Conservation (phyloP, 148 eudicot species). For the Bassia scoparia region DNA sequence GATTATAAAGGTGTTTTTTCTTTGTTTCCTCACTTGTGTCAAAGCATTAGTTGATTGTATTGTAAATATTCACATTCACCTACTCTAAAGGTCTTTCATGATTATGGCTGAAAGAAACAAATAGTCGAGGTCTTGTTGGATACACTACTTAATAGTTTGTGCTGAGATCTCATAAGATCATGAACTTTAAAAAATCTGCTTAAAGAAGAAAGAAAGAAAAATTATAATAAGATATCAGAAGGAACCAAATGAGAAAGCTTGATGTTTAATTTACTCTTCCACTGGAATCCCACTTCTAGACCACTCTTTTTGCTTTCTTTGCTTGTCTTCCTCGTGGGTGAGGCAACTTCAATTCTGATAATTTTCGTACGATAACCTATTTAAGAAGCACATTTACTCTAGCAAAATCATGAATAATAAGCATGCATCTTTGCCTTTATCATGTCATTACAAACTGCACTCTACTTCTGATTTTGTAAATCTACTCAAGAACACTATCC, state of each 20-base stretch:
- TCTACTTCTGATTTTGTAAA: background rate
- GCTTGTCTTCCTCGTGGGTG: background rate
- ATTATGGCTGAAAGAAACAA: background rate
- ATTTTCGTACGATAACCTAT: background rate
- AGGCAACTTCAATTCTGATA: background rate
- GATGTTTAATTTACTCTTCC: conserved; percentile 10
- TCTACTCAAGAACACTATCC: background rate
- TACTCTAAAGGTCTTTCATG: background rate
- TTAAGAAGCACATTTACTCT: background rate
- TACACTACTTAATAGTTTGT: background rate
- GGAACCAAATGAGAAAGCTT: conserved; percentile 14
- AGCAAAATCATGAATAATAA: background rate
- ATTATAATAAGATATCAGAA: background rate
- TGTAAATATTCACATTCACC: conserved; percentile 8
- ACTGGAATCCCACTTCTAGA: conserved; percentile 8
- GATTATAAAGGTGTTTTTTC: background rate
- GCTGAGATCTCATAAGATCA: background rate
- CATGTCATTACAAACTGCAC: background rate
- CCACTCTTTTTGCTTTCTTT: conserved; percentile 11
- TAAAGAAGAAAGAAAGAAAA: background rate
- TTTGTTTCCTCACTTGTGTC: background rate
- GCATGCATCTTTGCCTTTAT: background rate
- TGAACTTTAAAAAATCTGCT: background rate
- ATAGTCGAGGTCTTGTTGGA: background rate
- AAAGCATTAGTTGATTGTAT: background rate